These are phyloP conservation scores for Opeltia flavorubescens DNA, from an alignment of 495 filamentous ascomycete genomes.

Conservation along the genomic window DNA sequence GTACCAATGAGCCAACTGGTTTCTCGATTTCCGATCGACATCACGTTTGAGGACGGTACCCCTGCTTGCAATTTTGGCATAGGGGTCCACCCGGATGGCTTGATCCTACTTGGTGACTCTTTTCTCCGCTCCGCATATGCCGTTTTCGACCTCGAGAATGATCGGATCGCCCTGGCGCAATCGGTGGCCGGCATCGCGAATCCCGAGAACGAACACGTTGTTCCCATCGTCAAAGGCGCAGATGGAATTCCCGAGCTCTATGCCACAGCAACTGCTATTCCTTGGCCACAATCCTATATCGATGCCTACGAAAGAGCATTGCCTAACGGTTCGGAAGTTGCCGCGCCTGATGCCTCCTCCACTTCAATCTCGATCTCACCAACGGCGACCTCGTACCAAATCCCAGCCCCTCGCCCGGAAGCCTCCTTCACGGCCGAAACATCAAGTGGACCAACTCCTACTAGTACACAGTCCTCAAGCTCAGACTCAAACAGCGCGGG, in stretches of 20 bases:
- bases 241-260: neutral
- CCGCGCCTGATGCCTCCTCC: too few relatives aligned
- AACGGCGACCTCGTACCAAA: neutral
- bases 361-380: neutral
- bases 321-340: too few relatives aligned
- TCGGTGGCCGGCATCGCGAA: neutral
- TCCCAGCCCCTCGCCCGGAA: neutral
- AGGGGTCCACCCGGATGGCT: conserved; percentile 40
- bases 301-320: neutral
- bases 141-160: conserved; percentile 73
- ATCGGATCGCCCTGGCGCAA: conserved; percentile 66
- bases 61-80: conserved; percentile 55
- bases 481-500: neutral
- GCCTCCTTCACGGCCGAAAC: neutral
- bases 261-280: neutral
- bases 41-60: conserved; percentile 43
- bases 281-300: neutral
- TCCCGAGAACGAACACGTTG: neutral
- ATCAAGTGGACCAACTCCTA: neutral
- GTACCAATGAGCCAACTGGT: conserved; percentile 56
- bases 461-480: too few relatives aligned
- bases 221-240: neutral
- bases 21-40: conserved; percentile 34
- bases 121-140: conserved; percentile 85
- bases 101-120: conserved; percentile 67